Conservation (phyloP, 768 basidiomycete genomes). For the Amanita molliuscula region DNA sequence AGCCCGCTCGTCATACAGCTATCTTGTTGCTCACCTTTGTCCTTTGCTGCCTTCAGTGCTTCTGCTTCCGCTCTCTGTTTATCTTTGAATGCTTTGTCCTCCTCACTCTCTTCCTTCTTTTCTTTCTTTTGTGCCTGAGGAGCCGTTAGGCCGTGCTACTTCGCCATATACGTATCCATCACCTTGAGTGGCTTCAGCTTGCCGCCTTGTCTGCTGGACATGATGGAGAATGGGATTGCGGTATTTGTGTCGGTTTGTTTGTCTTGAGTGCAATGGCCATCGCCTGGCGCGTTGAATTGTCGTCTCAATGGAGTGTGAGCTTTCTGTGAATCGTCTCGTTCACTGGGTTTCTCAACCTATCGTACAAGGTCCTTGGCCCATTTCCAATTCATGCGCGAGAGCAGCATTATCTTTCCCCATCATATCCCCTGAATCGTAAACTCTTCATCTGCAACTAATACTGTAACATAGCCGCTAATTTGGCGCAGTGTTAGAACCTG, state of each 20-base stretch:
- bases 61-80: conserved; percentile 70
- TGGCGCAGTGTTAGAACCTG: conserved; percentile 34
- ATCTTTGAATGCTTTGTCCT: conserved; percentile 63
- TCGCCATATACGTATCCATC: conserved; percentile 1
- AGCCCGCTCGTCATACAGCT: conserved; percentile 4
- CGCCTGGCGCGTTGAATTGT: conserved; percentile 1
- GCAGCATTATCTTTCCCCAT: conserved; percentile 72
- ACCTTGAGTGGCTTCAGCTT: conserved; percentile 87
- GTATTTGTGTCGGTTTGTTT: conserved; percentile 8
- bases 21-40: conserved; percentile 42
- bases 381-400: conserved; percentile 81
- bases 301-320: conserved; percentile 15
- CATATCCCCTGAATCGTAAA: conserved; percentile 60
- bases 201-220: conserved; percentile 70
- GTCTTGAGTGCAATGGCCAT: neutral
- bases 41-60: conserved; percentile 61
- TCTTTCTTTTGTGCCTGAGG: conserved; percentile 76
- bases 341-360: conserved; percentile 10
- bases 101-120: conserved; percentile 60
- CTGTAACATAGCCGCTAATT: conserved; percentile 2
- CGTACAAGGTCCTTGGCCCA: conserved; percentile 50
- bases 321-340: conserved; percentile 26
- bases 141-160: neutral
- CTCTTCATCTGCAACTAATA: conserved; percentile 3
- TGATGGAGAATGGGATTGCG: conserved; percentile 15